Evolutionary conservation across 2,329 filamentous ascomycete genomes (phyloP).

Genomic region (Ilyonectria destructans): DNA sequence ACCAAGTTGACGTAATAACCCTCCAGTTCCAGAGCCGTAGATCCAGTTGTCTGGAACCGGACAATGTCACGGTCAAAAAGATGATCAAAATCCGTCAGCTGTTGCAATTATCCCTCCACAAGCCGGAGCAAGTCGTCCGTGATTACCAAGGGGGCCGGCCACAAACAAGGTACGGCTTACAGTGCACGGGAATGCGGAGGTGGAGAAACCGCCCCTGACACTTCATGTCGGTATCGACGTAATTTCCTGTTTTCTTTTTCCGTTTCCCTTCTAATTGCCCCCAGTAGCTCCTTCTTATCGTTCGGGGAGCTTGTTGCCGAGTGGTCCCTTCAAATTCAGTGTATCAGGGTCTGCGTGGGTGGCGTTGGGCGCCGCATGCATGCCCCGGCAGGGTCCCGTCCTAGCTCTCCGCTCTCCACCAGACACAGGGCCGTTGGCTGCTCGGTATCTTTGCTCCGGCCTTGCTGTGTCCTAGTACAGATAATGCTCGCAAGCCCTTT

Average conservation of each 20-base stretch:
- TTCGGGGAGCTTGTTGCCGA: constrained; percentile 1
- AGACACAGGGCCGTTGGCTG: neutral
- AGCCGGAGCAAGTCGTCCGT: constrained; percentile 31
- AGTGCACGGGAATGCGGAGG: constrained; percentile 2
- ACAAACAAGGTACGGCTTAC: neutral
- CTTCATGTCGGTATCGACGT: constrained; percentile 7
- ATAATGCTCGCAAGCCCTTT: neutral
- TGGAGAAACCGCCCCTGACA: neutral
- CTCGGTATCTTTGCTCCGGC: constrained; percentile 23
- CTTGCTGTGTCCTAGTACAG: neutral
- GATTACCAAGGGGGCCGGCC: neutral
- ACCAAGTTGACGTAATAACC: constrained; percentile 16
- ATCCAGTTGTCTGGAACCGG: neutral
- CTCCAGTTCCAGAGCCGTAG: no score
- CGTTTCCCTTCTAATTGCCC: neutral
- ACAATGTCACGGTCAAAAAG: neutral
- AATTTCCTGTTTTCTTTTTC: constrained; percentile 24
- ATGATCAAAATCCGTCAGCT: constrained; percentile 1
- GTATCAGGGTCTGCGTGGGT: constrained; percentile 7
- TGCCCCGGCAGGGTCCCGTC: neutral
- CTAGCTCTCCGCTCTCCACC: constrained; percentile 2
- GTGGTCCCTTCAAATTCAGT: neutral
- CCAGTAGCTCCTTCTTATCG: neutral
- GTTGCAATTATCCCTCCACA: constrained; percentile 1
- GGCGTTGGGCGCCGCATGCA: constrained; percentile 20